These are phyloP conservation scores for Pseudoscleropodium purum DNA, from an alignment of 225 moss, liverwort and hornwort species.

Conservation along the genomic window DNA sequence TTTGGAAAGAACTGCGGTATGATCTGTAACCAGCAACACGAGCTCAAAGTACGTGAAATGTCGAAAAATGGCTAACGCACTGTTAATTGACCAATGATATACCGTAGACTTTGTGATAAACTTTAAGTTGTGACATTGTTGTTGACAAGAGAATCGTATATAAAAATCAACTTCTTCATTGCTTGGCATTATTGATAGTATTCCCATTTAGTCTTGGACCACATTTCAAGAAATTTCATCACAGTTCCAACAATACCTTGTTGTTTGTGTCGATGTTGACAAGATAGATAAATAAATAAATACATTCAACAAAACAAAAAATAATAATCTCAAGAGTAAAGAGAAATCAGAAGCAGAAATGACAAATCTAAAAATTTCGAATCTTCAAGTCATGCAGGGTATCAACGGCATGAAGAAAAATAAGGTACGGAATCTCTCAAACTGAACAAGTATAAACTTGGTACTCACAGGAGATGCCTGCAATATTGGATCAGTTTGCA, in stretches of 20 bases:
- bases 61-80: neutral
- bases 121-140: neutral
- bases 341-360: neutral
- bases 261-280: neutral
- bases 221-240: neutral
- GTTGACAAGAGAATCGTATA: neutral
- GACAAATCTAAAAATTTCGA: neutral
- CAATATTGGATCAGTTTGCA: constrained; percentile 15
- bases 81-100: neutral
- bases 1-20: constrained; percentile 33
- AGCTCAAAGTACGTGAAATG: neutral
- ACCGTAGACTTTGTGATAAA: neutral
- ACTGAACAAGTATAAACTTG: neutral
- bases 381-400: neutral
- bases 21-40: constrained; percentile 14
- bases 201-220: neutral
- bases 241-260: neutral
- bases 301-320: neutral
- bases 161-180: neutral
- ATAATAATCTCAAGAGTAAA: neutral
- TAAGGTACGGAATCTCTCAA: neutral
- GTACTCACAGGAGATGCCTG: constrained; percentile 27
- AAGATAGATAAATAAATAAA: neutral
- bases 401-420: neutral
- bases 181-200: neutral